Base-by-base conservation (phyloP, 1,139 yeast genomes). In the Zygoascus hellenicus region DNA sequence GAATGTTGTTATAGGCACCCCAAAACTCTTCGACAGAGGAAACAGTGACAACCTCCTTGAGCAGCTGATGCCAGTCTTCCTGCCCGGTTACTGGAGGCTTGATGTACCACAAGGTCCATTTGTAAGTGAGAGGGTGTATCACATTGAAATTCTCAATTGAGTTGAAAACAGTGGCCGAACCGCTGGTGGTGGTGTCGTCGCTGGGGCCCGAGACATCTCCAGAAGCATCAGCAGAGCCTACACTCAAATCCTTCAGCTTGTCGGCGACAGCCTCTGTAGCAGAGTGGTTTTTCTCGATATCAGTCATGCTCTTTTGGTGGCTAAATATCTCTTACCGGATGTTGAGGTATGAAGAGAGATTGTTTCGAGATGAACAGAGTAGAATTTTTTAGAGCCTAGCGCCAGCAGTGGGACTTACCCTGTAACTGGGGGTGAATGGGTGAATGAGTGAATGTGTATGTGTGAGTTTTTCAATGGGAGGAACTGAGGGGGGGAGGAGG, bases 31-130 rank as follows among this genome's bases (percentile, higher is more conserved):
- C 99, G 43, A 92, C 97, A 28, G 96, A 82, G 46, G 83, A 77
- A 60, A 92, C 88, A 31, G 95, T 81, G 59, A 90, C 94, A 46
- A 92, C 95, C 51, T 96, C 95, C 72, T 90, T 90, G 64, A 92
- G 77, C 58, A 89, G 77, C 64, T 89, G 96, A 53, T 87, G 81
- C 98, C 98, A 92, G 63, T 89, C 82, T 69, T 88, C 97, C 56
- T 75, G 75, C 43, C 62, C 63, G n/a, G 60, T 56, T 59, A 74
- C 76, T 51, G 83, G 81, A 53, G 97, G 97, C 73, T 89, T 89
- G 51, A 96, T 87, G 76, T 89, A 92, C 98, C 98, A 92, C 63
- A 92, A 78, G 42, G 97, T 89, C 98, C 98, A 92, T 69, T 81
- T 80, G 64, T 83, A 80, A 70, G 88, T 86, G 63, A 92, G 79